phyloP scores from a whole-genome alignment of 371 early-diverging fungal species.

The Circinella minor region DNA sequence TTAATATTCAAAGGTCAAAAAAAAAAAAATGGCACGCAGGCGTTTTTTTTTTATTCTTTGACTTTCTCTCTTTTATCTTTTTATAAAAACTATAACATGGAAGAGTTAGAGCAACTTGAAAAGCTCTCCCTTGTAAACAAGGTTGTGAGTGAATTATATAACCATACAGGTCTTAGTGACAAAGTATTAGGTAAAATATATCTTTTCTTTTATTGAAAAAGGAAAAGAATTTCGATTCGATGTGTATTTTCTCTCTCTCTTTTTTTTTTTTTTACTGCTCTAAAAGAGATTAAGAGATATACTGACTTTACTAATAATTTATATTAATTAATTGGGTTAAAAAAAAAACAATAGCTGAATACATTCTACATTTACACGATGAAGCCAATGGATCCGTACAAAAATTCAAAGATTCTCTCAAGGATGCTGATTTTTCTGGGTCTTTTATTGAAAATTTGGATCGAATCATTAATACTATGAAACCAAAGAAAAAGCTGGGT shows the following conservation, averaged over 20 bases:
- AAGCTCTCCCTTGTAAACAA: slow-evolving; percentile 90
- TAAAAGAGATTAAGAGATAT: too few species aligned
- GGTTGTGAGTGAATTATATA: slow-evolving; percentile 87
- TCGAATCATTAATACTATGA: slow-evolving; percentile 87
- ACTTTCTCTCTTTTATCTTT: too few species aligned
- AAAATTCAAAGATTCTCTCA: slow-evolving; percentile 75
- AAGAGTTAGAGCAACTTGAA: slow-evolving; percentile 84
- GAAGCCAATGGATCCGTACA: slow-evolving; percentile 59
- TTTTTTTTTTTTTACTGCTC: neutral
- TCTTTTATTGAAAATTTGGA: slow-evolving; percentile 85
- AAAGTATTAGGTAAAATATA: slow-evolving; percentile 67
- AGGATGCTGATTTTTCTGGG: slow-evolving; percentile 85
- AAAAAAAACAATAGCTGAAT: slow-evolving; percentile 64
- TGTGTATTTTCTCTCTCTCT: slow-evolving; percentile 8
- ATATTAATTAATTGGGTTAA: too few species aligned
- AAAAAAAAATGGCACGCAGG: too few species aligned
- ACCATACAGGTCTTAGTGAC: slow-evolving; percentile 93
- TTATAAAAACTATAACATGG: slow-evolving; percentile 32
- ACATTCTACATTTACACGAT: slow-evolving; percentile 77
- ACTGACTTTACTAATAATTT: too few species aligned
- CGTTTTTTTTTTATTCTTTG: too few species aligned
- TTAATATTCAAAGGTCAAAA: too few species aligned
- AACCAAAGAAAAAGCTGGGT: slow-evolving; percentile 59
- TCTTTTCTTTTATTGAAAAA: neutral
- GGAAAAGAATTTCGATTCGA: neutral